Evolutionary conservation across 176 grass and related monocot genomes (phyloP).

Genomic region (Carex cristatella): DNA sequence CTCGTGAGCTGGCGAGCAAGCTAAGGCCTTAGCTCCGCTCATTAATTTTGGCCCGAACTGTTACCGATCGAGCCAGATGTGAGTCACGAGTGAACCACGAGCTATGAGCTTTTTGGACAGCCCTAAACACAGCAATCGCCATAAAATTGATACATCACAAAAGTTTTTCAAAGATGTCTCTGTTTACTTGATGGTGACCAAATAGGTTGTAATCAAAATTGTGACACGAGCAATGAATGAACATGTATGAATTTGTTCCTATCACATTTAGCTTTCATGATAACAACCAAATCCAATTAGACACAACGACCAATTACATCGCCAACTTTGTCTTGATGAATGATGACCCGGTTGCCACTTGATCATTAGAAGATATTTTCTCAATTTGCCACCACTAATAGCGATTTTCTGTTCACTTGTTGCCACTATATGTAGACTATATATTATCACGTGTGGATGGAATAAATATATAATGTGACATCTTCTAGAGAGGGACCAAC

Average conservation of each 20-base stretch:
- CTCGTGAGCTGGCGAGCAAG: too few species aligned
- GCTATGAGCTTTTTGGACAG: too few species aligned
- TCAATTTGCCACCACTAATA: neutral
- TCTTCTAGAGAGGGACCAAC: neutral
- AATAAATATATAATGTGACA: neutral
- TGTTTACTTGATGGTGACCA: neutral
- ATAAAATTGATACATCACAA: neutral
- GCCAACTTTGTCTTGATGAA: neutral
- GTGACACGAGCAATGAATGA: neutral
- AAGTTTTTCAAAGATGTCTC: neutral
- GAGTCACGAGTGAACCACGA: too few species aligned
- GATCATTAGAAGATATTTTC: conserved; percentile 23
- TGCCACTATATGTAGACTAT: neutral
- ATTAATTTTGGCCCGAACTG: too few species aligned
- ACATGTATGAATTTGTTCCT: conserved; percentile 9
- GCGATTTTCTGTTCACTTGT: neutral
- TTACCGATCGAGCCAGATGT: too few species aligned
- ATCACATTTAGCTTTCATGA: conserved; percentile 25
- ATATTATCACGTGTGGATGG: neutral
- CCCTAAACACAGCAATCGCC: neutral
- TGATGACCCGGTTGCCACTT: neutral
- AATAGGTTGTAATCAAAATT: neutral
- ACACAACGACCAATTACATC: conserved; percentile 2
- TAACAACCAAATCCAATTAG: conserved; percentile 10
- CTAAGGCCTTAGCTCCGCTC: too few species aligned